These are phyloP conservation scores for Fusarium verticillioides DNA, from an alignment of 2,329 filamentous ascomycete genomes.

Conservation along the genomic window DNA sequence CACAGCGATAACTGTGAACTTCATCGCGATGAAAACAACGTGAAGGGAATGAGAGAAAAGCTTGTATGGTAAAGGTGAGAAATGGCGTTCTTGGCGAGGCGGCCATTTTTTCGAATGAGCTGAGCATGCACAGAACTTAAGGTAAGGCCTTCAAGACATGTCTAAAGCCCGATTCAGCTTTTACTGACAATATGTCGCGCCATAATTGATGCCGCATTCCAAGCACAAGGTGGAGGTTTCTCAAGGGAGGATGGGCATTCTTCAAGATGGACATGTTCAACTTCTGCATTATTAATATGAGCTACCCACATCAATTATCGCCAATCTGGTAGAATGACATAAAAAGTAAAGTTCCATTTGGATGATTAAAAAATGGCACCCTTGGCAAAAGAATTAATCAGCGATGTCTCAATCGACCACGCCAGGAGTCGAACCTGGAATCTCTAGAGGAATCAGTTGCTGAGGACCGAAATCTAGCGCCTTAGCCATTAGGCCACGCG, in stretches of 20 bases:
- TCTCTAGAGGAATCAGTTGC: neutral
- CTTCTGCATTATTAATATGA: fast-evolving
- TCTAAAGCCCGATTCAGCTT: fast-evolving
- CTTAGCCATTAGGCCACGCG: constrained; percentile 1
- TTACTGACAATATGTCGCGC: neutral
- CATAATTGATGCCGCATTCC: neutral
- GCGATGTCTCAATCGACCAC: neutral
- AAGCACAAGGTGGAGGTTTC: neutral
- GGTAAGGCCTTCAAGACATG: neutral
- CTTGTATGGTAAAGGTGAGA: neutral
- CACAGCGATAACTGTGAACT: fast-evolving
- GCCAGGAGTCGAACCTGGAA: neutral
- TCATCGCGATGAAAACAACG: neutral
- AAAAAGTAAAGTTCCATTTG: too few species aligned
- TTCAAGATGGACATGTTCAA: fast-evolving
- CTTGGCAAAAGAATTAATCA: neutral
- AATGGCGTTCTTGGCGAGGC: neutral
- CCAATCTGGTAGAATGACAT: fast-evolving
- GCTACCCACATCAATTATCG: fast-evolving
- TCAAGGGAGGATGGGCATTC: neutral
- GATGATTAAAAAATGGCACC: too few species aligned
- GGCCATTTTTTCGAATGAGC: neutral
- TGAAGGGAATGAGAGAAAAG: neutral
- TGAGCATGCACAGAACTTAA: neutral
- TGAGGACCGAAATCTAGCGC: neutral